These are phyloP conservation scores for Trametes hirsuta DNA, from an alignment of 1,284 basidiomycete genomes.

Conservation along the genomic window DNA sequence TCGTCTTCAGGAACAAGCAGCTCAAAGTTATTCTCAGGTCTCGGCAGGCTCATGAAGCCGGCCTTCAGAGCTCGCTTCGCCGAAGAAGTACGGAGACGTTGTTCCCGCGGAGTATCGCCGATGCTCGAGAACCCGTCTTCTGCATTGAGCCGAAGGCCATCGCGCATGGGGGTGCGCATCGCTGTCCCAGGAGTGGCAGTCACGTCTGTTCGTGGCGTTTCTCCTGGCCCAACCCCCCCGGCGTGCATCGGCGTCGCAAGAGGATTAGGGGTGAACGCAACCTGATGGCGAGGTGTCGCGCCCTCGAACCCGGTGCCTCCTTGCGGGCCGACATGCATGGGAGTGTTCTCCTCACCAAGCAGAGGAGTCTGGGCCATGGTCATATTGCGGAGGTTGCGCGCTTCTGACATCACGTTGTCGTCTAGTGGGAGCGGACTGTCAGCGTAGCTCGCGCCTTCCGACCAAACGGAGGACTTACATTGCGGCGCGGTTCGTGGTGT, in stretches of 20 bases:
- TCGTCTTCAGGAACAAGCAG: constrained; percentile 90
- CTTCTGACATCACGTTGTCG: constrained; percentile 94
- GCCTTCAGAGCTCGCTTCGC: constrained; percentile 76
- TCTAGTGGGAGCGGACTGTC: constrained; percentile 48
- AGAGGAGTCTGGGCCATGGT: constrained; percentile 91
- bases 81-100: constrained; percentile 63
- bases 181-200: constrained; percentile 60
- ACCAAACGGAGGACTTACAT: constrained; percentile 57
- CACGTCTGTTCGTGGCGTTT: constrained; percentile 62
- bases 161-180: constrained; percentile 90
- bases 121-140: constrained; percentile 55
- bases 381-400: constrained; percentile 94
- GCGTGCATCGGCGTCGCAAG: constrained; percentile 81
- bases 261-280: constrained; percentile 94
- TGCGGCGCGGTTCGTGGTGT: constrained; percentile 93
- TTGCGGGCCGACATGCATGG: constrained; percentile 71
- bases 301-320: constrained; percentile 90
- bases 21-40: constrained; percentile 98
- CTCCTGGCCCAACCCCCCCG: constrained; percentile 51
- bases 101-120: constrained; percentile 77
- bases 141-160: constrained; percentile 89
- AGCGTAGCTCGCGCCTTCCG: constrained; percentile 5
- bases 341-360: constrained; percentile 96
- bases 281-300: constrained; percentile 87
- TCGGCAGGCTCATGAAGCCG: constrained; percentile 86